Conservation (phyloP, 1,284 basidiomycete genomes). For the Papiliotrema flavescens region DNA sequence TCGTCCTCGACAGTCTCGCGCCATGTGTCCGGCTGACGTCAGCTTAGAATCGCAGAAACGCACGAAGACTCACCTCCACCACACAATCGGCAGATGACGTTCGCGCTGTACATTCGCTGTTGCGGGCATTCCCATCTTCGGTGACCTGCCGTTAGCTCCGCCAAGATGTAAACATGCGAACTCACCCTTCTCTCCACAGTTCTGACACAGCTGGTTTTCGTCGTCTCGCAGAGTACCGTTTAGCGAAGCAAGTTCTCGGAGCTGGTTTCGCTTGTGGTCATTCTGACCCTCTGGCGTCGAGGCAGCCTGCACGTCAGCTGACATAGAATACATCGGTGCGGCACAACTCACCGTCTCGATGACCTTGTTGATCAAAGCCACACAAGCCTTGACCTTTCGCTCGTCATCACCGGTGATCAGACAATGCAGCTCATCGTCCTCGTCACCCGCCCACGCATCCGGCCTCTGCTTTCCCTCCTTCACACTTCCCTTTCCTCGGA, state of each 20-base stretch:
- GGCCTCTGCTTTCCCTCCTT: constrained; percentile 97
- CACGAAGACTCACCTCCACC: constrained; percentile 58
- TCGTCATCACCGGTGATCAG: constrained; percentile 90
- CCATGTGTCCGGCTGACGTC: constrained; percentile 74
- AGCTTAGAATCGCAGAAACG: neutral
- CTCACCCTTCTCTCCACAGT: constrained; percentile 71
- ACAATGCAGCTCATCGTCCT: constrained; percentile 98
- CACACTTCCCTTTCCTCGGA: constrained; percentile 95
- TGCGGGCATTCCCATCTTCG: constrained; percentile 97
- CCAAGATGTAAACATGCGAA: neutral
- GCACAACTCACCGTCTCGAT: constrained; percentile 81
- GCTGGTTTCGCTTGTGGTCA: constrained; percentile 98
- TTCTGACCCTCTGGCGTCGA: constrained; percentile 99
- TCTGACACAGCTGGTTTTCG: constrained; percentile 98
- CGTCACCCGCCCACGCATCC: constrained; percentile 89
- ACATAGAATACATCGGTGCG: neutral
- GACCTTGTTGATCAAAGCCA: constrained; percentile 92
- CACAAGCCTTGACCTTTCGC: constrained; percentile 85
- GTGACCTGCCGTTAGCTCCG: constrained; percentile 51
- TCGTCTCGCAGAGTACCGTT: constrained; percentile 99
- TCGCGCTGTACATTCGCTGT: constrained; percentile 93
- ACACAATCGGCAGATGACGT: constrained; percentile 95
- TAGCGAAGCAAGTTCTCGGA: constrained; percentile 93
- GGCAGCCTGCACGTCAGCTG: constrained; percentile 64
- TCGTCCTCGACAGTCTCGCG: constrained; percentile 79